A percentile compares a stretch with the other conserved stretches of the same genome.
These are phyloP conservation scores for Botryosphaeria agaves DNA, from an alignment of 2,329 filamentous ascomycete species.

Conservation along the genomic window DNA sequence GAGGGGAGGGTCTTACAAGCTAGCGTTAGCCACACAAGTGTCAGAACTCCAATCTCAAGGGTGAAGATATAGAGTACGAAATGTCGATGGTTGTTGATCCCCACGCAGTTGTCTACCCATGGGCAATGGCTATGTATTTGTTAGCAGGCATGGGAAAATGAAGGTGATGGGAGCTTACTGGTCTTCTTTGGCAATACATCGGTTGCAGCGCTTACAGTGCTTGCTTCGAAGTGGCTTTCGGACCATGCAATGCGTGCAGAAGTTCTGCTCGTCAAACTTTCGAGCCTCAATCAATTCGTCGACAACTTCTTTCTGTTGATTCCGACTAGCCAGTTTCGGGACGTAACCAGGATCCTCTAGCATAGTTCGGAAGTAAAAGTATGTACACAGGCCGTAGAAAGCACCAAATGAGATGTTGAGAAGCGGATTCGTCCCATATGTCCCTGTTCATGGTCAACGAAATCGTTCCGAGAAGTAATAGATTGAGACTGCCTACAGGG, in stretches of 20 bases:
- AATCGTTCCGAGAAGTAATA: conserved; percentile 5
- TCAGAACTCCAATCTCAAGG: conserved; percentile 56
- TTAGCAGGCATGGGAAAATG: conserved; percentile 1
- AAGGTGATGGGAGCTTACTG: conserved; percentile 44
- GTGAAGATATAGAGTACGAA: conserved; percentile 81
- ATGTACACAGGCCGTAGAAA: conserved; percentile 49
- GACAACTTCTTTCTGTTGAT: conserved; percentile 77
- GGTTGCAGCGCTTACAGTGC: conserved; percentile 79
- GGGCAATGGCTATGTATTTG: conserved; percentile 65
- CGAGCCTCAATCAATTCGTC: conserved; percentile 69
- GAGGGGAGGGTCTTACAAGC: conserved; percentile 38
- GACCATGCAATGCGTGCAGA: conserved; percentile 90
- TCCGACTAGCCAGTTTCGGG: conserved; percentile 75
- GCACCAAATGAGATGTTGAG: conserved; percentile 59
- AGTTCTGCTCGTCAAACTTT: conserved; percentile 89
- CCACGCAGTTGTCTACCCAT: conserved; percentile 95
- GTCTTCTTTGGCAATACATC: conserved; percentile 91
- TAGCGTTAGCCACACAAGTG: conserved; percentile 55
- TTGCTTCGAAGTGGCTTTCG: conserved; percentile 84
- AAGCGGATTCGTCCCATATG: conserved; percentile 48
- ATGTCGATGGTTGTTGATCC: conserved; percentile 87
- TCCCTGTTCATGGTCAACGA: no score
- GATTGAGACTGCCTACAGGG: conserved; percentile 36
- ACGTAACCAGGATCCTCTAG: conserved; percentile 80
- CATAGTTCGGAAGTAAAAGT: conserved; percentile 84